Conservation (phyloP, 1,139 yeast genomes). For the Protomyces inundatus region DNA sequence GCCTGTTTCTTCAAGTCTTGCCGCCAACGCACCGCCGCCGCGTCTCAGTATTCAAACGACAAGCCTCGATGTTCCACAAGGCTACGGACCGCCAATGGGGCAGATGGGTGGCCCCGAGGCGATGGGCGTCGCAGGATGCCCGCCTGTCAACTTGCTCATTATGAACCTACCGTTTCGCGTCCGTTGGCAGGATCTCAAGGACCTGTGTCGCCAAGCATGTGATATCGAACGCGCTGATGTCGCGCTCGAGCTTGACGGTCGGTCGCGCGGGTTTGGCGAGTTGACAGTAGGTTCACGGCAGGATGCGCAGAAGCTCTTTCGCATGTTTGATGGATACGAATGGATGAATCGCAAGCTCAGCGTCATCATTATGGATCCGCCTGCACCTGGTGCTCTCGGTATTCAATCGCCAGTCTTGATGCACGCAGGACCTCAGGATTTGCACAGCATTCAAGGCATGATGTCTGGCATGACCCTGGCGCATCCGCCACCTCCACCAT, state of each 20-base stretch:
- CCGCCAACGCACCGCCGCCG: not conserved
- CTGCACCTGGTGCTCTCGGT: not conserved
- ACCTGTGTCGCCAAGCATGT: constrained; percentile 52
- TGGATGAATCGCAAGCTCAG: constrained; percentile 31
- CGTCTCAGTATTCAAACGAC: not conserved
- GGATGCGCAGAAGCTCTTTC: constrained; percentile 17
- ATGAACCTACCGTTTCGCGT: constrained; percentile 58
- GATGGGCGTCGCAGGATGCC: not conserved
- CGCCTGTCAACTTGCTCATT: constrained; percentile 40
- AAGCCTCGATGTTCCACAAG: not conserved
- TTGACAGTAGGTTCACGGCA: not conserved
- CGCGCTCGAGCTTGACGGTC: constrained; percentile 21
- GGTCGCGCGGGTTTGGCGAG: constrained; percentile 24
- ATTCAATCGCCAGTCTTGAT: not conserved
- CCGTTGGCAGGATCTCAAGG: constrained; percentile 81
- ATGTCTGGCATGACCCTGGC: not conserved
- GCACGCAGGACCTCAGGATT: not conserved
- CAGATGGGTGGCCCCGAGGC: not conserved
- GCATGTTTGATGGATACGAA: constrained; percentile 28
- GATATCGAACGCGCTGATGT: constrained; percentile 20
- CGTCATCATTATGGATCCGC: constrained; percentile 22
- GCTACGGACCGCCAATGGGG: not conserved
- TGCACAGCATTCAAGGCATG: not conserved
- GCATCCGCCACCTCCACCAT: not conserved
- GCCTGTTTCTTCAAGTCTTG: not conserved